Evolutionary conservation across 2,329 filamentous ascomycete species (phyloP).

Genomic region (Neopestalotiopsis sp.): DNA sequence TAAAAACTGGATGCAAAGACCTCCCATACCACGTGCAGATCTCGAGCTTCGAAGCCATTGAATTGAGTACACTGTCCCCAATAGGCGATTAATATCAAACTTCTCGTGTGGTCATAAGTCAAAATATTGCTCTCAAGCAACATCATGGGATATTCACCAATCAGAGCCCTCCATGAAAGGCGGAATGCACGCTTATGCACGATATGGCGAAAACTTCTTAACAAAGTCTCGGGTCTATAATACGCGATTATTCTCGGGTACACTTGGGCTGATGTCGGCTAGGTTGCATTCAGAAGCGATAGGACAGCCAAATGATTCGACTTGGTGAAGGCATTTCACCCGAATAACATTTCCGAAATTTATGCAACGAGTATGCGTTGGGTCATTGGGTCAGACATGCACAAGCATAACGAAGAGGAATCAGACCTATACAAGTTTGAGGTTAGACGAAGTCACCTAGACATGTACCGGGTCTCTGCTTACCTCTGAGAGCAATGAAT

Average conservation of each 20-base stretch:
- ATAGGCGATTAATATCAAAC: too few relatives aligned
- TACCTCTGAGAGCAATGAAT: conserved; percentile 6
- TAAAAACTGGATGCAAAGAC: too few relatives aligned
- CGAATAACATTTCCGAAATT: too few relatives aligned
- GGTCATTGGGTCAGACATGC: not conserved
- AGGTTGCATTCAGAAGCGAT: not conserved
- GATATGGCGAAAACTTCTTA: conserved; percentile 3
- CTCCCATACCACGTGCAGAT: too few relatives aligned
- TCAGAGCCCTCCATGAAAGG: not conserved
- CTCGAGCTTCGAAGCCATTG: too few relatives aligned
- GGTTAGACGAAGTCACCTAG: not conserved
- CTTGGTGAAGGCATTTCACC: not conserved
- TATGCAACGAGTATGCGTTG: not conserved
- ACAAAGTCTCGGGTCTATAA: conserved; percentile 4
- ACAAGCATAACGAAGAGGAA: not conserved
- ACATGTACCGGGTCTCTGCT: not conserved
- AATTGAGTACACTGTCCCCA: too few relatives aligned
- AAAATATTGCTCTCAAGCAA: not conserved
- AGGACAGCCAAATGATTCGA: not conserved
- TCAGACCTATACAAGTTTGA: not conserved
- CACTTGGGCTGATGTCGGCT: not conserved
- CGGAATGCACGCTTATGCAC: not conserved
- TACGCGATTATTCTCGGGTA: not conserved
- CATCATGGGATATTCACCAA: not conserved
- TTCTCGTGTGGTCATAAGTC: too few relatives aligned